A percentile compares a stretch with the other conserved stretches of the same genome.
Evolutionary conservation across 2,329 filamentous ascomycete species (phyloP).

Genomic region (Trichoderma hamatum): DNA sequence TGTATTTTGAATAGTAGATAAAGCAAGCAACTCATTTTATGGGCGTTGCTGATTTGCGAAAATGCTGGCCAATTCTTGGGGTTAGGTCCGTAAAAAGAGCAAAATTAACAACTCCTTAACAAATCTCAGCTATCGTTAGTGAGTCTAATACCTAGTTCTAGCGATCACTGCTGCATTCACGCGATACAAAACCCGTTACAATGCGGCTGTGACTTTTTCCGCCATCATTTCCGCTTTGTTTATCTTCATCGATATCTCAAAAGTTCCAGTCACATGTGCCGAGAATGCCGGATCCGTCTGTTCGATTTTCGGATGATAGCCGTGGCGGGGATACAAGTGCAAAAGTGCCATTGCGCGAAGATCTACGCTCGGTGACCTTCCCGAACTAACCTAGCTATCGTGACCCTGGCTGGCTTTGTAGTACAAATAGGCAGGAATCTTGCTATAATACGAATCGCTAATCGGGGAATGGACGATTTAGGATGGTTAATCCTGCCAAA

Average conservation of each 20-base stretch:
- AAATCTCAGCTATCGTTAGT: neutral
- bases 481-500: neutral
- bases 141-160: neutral
- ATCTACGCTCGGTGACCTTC: slow-evolving; percentile 1
- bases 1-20: too few species aligned
- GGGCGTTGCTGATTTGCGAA: too few species aligned
- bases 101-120: neutral
- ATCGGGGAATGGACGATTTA: slow-evolving; percentile 1
- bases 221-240: neutral
- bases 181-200: neutral
- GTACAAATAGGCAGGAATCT: neutral
- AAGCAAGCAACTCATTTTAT: too few species aligned
- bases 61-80: too few species aligned
- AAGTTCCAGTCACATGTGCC: slow-evolving; percentile 14
- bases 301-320: neutral
- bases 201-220: neutral
- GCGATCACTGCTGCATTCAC: too few species aligned
- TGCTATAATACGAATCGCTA: neutral
- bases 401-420: neutral
- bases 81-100: too few species aligned
- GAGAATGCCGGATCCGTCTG: slow-evolving; percentile 4
- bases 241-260: neutral
- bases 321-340: neutral
- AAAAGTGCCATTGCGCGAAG: neutral
- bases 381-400: slow-evolving; percentile 6